Percentiles rank a stretch among this genome's conserved stretches.
phyloP scores from a whole-genome alignment of 1,284 basidiomycete genomes.

The Albatrellus sp. region DNA sequence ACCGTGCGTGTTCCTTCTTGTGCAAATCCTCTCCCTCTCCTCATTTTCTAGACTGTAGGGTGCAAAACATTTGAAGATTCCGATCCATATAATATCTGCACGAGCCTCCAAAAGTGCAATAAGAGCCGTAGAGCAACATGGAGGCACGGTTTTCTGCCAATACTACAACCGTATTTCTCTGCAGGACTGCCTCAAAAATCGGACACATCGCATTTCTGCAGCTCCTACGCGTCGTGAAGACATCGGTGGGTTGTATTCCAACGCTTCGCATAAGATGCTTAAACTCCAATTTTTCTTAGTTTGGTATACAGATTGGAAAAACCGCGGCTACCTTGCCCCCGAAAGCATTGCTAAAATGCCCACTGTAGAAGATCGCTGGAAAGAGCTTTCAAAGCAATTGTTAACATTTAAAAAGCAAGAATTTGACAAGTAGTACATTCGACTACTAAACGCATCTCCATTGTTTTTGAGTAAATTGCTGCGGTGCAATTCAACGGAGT shows the following conservation, averaged over 20 bases:
- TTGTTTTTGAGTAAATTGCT: neutral
- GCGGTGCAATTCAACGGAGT: neutral
- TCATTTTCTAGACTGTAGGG: constrained; percentile 30
- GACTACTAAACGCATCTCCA: neutral
- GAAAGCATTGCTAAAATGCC: constrained; percentile 45
- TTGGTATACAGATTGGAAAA: constrained; percentile 66
- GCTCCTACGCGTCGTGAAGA: constrained; percentile 77
- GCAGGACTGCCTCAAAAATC: constrained; percentile 67
- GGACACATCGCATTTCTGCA: constrained; percentile 57
- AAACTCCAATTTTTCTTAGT: constrained; percentile 25
- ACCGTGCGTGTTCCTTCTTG: constrained; percentile 36
- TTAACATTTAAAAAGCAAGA: constrained; percentile 46
- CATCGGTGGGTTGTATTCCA: constrained; percentile 47
- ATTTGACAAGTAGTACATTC: constrained; percentile 27
- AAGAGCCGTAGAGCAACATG: constrained; percentile 67
- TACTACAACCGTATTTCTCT: constrained; percentile 87
- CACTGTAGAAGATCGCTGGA: constrained; percentile 58
- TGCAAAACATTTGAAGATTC: constrained; percentile 51
- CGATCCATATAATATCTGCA: constrained; percentile 77
- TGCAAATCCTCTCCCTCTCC: constrained; percentile 5
- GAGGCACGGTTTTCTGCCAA: constrained; percentile 81
- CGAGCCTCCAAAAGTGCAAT: constrained; percentile 84
- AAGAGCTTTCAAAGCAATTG: constrained; percentile 45
- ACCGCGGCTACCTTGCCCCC: constrained; percentile 62
- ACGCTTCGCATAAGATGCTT: neutral